Base-by-base conservation (phyloP, 1,284 basidiomycete genomes). In the Microstroma glucosiphilum region DNA sequence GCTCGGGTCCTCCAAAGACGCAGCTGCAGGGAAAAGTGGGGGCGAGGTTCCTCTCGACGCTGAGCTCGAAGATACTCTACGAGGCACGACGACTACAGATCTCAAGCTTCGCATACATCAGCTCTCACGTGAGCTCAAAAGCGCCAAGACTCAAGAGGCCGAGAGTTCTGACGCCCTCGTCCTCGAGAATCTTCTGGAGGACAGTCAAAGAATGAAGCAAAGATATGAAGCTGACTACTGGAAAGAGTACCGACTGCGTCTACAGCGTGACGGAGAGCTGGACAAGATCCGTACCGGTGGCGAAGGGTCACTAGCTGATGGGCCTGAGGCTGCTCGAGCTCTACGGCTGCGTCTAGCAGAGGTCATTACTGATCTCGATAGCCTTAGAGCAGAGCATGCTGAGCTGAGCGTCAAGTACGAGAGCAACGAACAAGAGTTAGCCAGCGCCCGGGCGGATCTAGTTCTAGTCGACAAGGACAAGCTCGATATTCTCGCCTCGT, bases 141-240 rank as follows among this genome's bases (percentile, higher is more conserved):
- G 85, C 7, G 84, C 88, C 23, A 84, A 84, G 79, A 86, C 86
- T 77, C 87, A 89, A 69, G 87, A 89, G 73, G 87, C 83, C 11
- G 89, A 91, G 71, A 83, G 86, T 4, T 89, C 87, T 64, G 84
- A 86, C 23, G 81, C 92, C 1, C 78, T 91, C 13, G 90, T 94
- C 7, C 82, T 96, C 43, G 91, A 96, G 81, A 92, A 91, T 69
- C 81, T 96, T 63, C 82, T 97, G 58, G 90, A 92, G 58, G 93
- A 96, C 72, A 88, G 92, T 41, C 91, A 89, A 69, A 84, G 89
- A 67, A 89, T 91, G 86, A 93, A 94, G 81, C 83, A 86, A 42
- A 84, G 90, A 30, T 96, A 96, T 73, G 92, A 96, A 80, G 82
- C 83, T 13, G 92, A 96, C 77, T 96, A 93, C 77, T 82, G 96